Evolutionary conservation across 306 rosid species (phyloP).

Genomic region (Ochetophila trinervis): DNA sequence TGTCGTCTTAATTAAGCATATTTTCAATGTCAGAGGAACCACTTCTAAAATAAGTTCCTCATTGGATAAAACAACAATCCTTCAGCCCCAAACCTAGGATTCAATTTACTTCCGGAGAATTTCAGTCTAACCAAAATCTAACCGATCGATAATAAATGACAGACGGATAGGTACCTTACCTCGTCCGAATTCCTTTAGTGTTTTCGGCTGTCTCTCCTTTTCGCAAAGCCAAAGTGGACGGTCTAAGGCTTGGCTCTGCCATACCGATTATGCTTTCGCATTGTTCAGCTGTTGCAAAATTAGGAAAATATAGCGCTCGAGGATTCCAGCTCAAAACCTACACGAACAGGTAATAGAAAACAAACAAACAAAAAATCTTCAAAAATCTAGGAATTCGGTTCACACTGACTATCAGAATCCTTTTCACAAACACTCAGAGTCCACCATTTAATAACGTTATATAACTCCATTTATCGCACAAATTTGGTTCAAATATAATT

Average conservation of each 20-base stretch:
- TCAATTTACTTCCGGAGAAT: too few species aligned
- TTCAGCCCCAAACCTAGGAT: too few species aligned
- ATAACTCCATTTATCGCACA: too few species aligned
- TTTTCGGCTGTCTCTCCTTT: conserved; percentile 61
- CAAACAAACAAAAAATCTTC: background rate
- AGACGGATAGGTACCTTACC: conserved; percentile 35
- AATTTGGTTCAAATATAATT: background rate
- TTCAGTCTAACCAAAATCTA: background rate
- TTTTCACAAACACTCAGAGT: background rate
- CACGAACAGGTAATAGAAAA: background rate
- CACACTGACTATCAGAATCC: background rate
- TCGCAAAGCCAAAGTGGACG: conserved; percentile 66
- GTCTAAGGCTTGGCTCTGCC: conserved; percentile 55
- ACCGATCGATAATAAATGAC: background rate
- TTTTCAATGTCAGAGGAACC: too few species aligned
- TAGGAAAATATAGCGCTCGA: conserved; percentile 76
- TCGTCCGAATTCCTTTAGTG: conserved; percentile 72
- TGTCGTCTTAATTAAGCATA: too few species aligned
- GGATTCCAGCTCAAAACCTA: conserved; percentile 92
- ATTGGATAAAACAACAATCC: too few species aligned
- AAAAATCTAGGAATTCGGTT: background rate
- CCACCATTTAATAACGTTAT: too few species aligned
- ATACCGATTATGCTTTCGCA: conserved; percentile 53
- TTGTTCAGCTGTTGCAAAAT: conserved; percentile 77
- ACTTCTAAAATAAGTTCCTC: too few species aligned